Evolutionary conservation across 768 basidiomycete genomes (phyloP).

Genomic region (Sistotremastrum suecicum): DNA sequence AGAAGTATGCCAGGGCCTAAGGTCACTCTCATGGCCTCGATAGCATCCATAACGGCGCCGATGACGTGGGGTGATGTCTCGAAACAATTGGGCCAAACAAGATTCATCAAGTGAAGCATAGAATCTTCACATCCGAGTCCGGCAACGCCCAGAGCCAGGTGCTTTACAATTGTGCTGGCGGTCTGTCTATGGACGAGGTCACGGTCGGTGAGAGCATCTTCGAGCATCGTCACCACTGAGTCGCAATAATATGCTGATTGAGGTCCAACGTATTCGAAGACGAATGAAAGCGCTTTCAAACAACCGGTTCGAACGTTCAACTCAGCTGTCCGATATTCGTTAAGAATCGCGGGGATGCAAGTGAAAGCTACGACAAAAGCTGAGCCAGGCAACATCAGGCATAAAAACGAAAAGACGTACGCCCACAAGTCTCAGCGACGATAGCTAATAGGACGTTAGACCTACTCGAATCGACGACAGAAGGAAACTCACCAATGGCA

Average conservation of each 20-base stretch:
- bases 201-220: constrained; percentile 95
- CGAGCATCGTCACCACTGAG: constrained; percentile 94
- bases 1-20: constrained; percentile 87
- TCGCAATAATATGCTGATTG: constrained; percentile 96
- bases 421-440: constrained; percentile 86
- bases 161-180: constrained; percentile 96
- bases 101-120: constrained; percentile 93
- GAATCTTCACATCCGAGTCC: constrained; percentile 97
- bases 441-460: constrained; percentile 33
- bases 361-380: constrained; percentile 57
- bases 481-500: constrained; percentile 39
- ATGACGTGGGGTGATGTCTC: constrained; percentile 98
- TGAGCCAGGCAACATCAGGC: constrained; percentile 2
- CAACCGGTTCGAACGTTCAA: constrained; percentile 98
- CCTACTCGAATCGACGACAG: no score
- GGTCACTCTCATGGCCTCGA: constrained; percentile 95
- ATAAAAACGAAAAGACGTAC: constrained; percentile 16
- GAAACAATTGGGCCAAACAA: constrained; percentile 98
- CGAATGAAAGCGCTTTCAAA: constrained; percentile 95
- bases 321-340: constrained; percentile 97
- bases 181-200: constrained; percentile 98
- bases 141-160: constrained; percentile 90
- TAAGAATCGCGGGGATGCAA: constrained; percentile 95
- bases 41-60: constrained; percentile 93
- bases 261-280: constrained; percentile 97